A percentile compares a stretch with the other conserved stretches of the same genome.
These are phyloP conservation scores for Triticum urartu DNA, from an alignment of 176 grass and related monocot species.

Conservation along the genomic window DNA sequence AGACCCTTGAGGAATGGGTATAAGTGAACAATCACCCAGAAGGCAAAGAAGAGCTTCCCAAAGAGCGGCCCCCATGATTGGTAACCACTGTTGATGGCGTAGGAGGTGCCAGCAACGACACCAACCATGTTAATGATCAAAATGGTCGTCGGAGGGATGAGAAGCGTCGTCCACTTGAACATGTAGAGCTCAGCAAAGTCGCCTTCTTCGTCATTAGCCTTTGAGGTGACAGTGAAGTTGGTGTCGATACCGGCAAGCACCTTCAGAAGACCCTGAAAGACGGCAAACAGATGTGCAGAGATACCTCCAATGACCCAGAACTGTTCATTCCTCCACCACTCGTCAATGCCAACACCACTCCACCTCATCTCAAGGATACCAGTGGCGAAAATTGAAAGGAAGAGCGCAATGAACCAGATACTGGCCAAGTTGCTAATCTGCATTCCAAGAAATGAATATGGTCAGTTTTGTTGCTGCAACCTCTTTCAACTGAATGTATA, in stretches of 20 bases:
- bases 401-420: constrained; percentile 98
- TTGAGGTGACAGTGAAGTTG: constrained; percentile 94
- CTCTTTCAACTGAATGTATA: neutral
- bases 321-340: constrained; percentile 97
- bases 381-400: constrained; percentile 88
- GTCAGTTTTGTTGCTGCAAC: constrained; percentile 5
- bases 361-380: constrained; percentile 97
- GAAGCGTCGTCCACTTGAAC: constrained; percentile 96
- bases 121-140: constrained; percentile 90
- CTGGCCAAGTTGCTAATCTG: constrained; percentile 94
- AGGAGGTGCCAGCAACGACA: constrained; percentile 83
- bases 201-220: constrained; percentile 78
- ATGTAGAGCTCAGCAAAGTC: constrained; percentile 89
- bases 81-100: constrained; percentile 89
- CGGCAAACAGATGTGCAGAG: constrained; percentile 83
- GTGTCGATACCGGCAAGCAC: constrained; percentile 89
- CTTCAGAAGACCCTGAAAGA: constrained; percentile 91
- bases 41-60: constrained; percentile 92
- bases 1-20: constrained; percentile 98
- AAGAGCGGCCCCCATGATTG: constrained; percentile 92
- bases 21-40: constrained; percentile 95
- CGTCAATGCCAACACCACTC: constrained; percentile 87
- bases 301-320: constrained; percentile 98
- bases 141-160: constrained; percentile 79
- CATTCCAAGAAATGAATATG: constrained; percentile 34